Evolutionary conservation across 805 yeast species (phyloP), one percentile per base, ranked within the genome.

Genomic region (Hanseniaspora lachancei): DNA sequence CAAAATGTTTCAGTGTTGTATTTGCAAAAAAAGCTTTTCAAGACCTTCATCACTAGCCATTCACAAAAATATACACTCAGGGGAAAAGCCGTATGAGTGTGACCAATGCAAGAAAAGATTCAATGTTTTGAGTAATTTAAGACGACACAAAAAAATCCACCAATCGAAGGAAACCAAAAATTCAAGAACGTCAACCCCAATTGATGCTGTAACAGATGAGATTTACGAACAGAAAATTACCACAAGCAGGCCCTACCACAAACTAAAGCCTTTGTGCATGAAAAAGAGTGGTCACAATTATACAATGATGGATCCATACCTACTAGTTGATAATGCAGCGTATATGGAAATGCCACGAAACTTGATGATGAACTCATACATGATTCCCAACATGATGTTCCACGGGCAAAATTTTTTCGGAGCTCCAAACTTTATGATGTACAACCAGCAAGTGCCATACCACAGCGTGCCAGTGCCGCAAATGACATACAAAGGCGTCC

Each of bases 11-110:
- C 44, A 46, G 61, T 88, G 96, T 64, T 72, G 74, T n/a, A 79
- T 72, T 61, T 88, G 96, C 69, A 82, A 79, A 21, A 87, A 87
- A 65, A 68, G 79, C 55, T 88, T 88, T 63, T 82, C 93, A 0
- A 93, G 89, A 65, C 89, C 95, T 43, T 95, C 95, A 16, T 87
- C 88, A 63, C 71, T 88, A 59, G 70, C 89, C 47, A 87, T 95
- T 0, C 96, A 88, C 70, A 70, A 78, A 64, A 74, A 95, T 59
- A 75, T 86, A 35, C 96, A 87, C 63, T 86, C 95, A 1, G 96
- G 96, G 24, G 91, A 87, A 62, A 84, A 84, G 64, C 97, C 97
- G n/a, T 89, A 79, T 64, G 72, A 74, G 35, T 89, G 97, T 70
- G 65, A 63, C n/a, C 58, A 76, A 5, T 89, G 97, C 67, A 77